phyloP scores from a whole-genome alignment of 108 stramenopile genomes.

The Cyclostephanos tholiformis region DNA sequence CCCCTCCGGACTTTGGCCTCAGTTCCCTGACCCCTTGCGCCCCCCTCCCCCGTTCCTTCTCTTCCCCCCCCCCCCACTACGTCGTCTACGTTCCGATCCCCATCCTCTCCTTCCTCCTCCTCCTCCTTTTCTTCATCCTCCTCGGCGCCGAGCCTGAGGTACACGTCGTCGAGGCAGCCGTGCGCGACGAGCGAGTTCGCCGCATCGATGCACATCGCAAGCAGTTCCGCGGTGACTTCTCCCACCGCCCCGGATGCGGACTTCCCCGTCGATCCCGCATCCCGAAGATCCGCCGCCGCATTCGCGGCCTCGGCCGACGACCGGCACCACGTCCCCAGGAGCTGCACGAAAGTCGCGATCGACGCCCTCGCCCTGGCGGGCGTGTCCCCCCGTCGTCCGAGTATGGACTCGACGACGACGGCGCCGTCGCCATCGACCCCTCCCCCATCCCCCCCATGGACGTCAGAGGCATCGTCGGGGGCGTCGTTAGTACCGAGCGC shows the following conservation, averaged over 20 bases:
- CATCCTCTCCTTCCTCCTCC: neutral
- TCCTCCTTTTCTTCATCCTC: neutral
- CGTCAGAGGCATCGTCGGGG: neutral
- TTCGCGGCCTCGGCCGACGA: constrained; percentile 51
- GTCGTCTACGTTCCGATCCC: neutral
- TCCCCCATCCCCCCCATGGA: neutral
- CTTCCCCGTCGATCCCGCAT: neutral
- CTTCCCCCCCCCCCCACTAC: neutral
- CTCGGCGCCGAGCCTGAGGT: constrained; percentile 37
- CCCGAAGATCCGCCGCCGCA: constrained; percentile 17
- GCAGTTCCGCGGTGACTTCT: constrained; percentile 35
- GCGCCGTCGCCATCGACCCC: constrained; percentile 15
- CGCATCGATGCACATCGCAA: constrained; percentile 60
- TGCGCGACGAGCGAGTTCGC: constrained; percentile 73
- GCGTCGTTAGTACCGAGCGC: constrained; percentile 33
- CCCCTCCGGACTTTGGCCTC: constrained; percentile 19
- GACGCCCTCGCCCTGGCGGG: constrained; percentile 54
- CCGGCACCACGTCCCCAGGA: constrained; percentile 64
- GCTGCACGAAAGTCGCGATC: constrained; percentile 64
- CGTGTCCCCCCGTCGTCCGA: constrained; percentile 61
- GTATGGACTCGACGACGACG: constrained; percentile 47
- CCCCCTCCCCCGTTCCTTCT: constrained; percentile 10
- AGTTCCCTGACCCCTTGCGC: neutral
- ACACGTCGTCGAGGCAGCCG: constrained; percentile 80
- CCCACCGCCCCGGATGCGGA: neutral